These are phyloP conservation scores for Tardiomyces depauwii DNA, from an alignment of 1,139 yeast species.

Conservation along the genomic window DNA sequence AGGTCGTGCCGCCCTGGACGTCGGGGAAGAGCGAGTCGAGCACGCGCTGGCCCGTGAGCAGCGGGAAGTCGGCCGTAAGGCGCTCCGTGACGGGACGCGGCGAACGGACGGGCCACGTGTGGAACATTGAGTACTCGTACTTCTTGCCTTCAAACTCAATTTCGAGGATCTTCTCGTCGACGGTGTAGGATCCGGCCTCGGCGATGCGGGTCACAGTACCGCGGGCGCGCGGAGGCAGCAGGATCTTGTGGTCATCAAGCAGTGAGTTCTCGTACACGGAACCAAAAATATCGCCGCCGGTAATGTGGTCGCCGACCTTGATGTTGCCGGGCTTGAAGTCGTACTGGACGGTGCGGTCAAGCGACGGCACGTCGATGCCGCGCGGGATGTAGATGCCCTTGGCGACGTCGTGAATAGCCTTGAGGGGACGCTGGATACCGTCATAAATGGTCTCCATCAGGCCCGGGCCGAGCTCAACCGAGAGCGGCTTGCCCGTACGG, in stretches of 20 bases:
- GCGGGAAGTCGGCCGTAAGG: slow-evolving; percentile 84
- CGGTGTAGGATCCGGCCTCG: slow-evolving; percentile 78
- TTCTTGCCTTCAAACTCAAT: slow-evolving; percentile 89
- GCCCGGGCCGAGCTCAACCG: slow-evolving; percentile 98
- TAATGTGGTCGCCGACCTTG: slow-evolving; percentile 92
- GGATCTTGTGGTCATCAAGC: slow-evolving; percentile 81
- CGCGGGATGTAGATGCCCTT: slow-evolving; percentile 95
- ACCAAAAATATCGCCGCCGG: slow-evolving; percentile 98
- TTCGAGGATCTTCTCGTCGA: slow-evolving; percentile 82
- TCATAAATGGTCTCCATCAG: slow-evolving; percentile 97
- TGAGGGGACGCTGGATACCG: slow-evolving; percentile 98
- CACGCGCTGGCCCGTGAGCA: slow-evolving; percentile 97
- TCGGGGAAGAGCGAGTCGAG: slow-evolving; percentile 95
- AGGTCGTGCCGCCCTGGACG: slow-evolving; percentile 99
- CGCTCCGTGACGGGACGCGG: slow-evolving; percentile 98
- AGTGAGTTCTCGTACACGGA: slow-evolving; percentile 88
- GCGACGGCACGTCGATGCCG: slow-evolving; percentile 94
- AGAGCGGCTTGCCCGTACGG: slow-evolving; percentile 95
- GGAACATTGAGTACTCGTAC: slow-evolving; percentile 82
- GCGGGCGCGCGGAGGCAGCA: slow-evolving; percentile 95
- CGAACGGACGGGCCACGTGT: slow-evolving; percentile 99
- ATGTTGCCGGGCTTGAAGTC: slow-evolving; percentile 65
- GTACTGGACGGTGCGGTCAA: slow-evolving; percentile 69
- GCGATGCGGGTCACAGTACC: slow-evolving; percentile 93
- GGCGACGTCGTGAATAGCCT: slow-evolving; percentile 75